Conservation (phyloP, 495 filamentous ascomycete species). For the Aspergillus sparsus region DNA sequence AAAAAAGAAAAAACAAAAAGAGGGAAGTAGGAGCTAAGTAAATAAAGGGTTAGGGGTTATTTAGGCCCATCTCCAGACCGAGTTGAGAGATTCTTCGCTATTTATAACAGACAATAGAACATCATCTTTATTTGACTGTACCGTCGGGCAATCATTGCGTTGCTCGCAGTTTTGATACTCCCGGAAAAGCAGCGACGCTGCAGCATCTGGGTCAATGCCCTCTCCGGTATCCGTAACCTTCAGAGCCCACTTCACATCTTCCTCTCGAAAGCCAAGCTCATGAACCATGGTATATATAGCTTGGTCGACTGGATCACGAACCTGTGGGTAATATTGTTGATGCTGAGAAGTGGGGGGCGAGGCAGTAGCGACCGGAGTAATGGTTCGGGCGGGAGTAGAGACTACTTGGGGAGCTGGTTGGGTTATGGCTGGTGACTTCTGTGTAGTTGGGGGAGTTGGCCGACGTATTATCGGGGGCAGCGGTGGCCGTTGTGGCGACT, state of each 20-base stretch:
- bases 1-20: background rate
- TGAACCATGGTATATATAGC: constrained; percentile 50
- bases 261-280: constrained; percentile 48
- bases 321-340: constrained; percentile 35
- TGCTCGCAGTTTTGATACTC: constrained; percentile 39
- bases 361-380: background rate
- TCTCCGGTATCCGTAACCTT: constrained; percentile 56
- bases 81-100: constrained; percentile 32
- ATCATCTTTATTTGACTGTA: constrained; percentile 22
- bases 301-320: constrained; percentile 54
- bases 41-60: background rate
- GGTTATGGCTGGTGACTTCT: background rate
- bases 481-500: background rate
- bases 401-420: constrained; percentile 6
- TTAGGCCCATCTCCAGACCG: constrained; percentile 46
- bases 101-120: constrained; percentile 36
- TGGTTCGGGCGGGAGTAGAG: background rate
- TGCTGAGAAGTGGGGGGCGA: constrained; percentile 17
- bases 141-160: constrained; percentile 10
- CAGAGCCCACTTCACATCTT: constrained; percentile 54
- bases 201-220: constrained; percentile 48
- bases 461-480: too few relatives aligned
- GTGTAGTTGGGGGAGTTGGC: constrained; percentile 8
- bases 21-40: background rate
- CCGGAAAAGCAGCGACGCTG: constrained; percentile 44